Evolutionary conservation across 352 stramenopile genomes (phyloP), one percentile per base, ranked within the genome.

Genomic region (Pilasporangium apinafurcum): DNA sequence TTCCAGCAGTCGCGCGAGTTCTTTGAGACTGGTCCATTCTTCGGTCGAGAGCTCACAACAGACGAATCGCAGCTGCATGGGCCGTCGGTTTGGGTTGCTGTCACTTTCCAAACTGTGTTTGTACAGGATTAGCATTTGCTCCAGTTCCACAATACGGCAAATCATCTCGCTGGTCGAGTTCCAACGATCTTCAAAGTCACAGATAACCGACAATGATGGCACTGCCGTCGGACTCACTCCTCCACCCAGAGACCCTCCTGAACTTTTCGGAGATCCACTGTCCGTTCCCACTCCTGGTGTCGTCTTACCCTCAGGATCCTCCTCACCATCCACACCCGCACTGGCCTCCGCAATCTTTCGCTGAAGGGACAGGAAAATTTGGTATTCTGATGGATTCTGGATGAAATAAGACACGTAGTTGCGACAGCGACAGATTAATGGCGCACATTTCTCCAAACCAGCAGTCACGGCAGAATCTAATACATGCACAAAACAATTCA

Each of bases 391-490:
- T 16, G 77, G 77, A 31, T 89, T 89, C 51, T 89, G 77, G 28
- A 89, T 89, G 12, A 89, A 89, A 45, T 85, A 89, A 18, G 73
- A 89, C 18, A 86, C 77, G 44, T 89, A 89, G 41, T 85, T 86
- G 9, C 73, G 68, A 33, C 77, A 89, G 8, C 77, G 51, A 9
- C 68, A 66, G 17, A 80, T 83, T 1, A 89, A 53, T 16, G 64
- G 66, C 5, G 64, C 65, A 25, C 77, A 89, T 51, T 86, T 76
- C 10, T 59, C 47, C 17, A 89, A 44, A 0, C 77, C 77, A 1
- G 61, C 73, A 0, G 68, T 66, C 12, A 89, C 62, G 2, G 77
- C 72, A 1, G 52, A 53, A 35, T 86, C 73, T 0, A 89, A 58
- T 17, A 81, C 65, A 28, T 76, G 59, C 10, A 85, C 71, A 43